phyloP scores from a whole-genome alignment of 2,329 filamentous ascomycete species.

The Calonectria pseudoturangicola region DNA sequence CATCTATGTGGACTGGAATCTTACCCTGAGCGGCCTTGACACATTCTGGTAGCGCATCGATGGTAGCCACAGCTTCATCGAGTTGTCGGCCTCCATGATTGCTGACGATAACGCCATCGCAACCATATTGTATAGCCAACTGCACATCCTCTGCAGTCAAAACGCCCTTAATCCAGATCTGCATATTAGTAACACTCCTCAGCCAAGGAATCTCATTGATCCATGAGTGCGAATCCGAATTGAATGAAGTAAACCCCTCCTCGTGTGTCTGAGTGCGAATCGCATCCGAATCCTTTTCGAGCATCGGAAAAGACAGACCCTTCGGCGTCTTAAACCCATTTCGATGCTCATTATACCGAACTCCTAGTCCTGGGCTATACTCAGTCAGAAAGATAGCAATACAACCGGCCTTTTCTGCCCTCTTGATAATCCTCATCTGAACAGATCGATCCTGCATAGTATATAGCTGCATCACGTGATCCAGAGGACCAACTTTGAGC shows the following conservation, averaged over 20 bases:
- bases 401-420: conserved; percentile 26
- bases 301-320: conserved; percentile 15
- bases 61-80: conserved; percentile 65
- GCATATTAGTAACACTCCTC: conserved; percentile 66
- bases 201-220: conserved; percentile 71
- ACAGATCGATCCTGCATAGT: conserved; percentile 30
- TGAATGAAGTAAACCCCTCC: conserved; percentile 39
- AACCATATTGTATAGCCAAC: conserved; percentile 60
- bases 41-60: conserved; percentile 57
- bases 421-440: conserved; percentile 23
- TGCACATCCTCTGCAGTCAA: conserved; percentile 64
- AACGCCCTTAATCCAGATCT: conserved; percentile 69
- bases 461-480: conserved; percentile 29
- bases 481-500: neutral
- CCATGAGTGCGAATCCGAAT: conserved; percentile 63
- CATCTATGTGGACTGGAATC: conserved; percentile 25
- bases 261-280: conserved; percentile 25
- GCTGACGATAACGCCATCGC: conserved; percentile 64
- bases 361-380: conserved; percentile 29
- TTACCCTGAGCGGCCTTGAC: neutral
- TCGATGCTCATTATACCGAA: conserved; percentile 29
- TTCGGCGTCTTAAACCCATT: conserved; percentile 21
- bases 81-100: conserved; percentile 70
- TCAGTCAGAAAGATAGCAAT: conserved; percentile 31
- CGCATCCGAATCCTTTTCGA: neutral